Percentiles rank a stretch among this genome's conserved stretches.
These are phyloP conservation scores for Metarhizium guizhouense DNA, from an alignment of 2,329 filamentous ascomycete genomes.

Conservation along the genomic window DNA sequence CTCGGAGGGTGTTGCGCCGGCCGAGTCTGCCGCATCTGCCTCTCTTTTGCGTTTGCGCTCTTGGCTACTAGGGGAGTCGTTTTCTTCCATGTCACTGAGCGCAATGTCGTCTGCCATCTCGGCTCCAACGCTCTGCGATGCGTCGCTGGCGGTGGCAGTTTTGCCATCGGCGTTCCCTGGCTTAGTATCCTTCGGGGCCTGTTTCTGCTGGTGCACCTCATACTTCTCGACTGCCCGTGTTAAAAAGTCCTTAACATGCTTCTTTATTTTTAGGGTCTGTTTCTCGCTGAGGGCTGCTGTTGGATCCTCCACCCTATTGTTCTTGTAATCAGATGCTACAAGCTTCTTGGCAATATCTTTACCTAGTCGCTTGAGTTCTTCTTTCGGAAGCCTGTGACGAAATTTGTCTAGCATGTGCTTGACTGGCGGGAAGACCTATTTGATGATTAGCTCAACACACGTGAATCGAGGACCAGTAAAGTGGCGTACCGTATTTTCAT, in stretches of 20 bases:
- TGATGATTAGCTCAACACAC: not conserved
- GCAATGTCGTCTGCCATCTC: conserved; percentile 26
- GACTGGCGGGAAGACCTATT: conserved; percentile 72
- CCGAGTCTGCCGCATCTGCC: conserved; percentile 27
- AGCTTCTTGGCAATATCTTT: conserved; percentile 77
- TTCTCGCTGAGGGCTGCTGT: conserved; percentile 61
- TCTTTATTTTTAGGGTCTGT: conserved; percentile 74
- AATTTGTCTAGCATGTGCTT: conserved; percentile 83
- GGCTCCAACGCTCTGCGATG: conserved; percentile 7
- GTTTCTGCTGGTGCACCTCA: conserved; percentile 55
- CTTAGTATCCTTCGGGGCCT: not conserved
- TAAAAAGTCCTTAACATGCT: conserved; percentile 75
- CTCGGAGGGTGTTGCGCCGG: conserved; percentile 42
- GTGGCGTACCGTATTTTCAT: conserved; percentile 77
- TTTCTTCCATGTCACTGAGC: conserved; percentile 35
- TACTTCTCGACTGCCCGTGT: conserved; percentile 79
- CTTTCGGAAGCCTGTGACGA: conserved; percentile 75
- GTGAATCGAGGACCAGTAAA: conserved; percentile 10
- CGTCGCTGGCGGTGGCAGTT: conserved; percentile 9
- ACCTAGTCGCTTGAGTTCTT: conserved; percentile 55
- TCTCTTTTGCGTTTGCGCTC: conserved; percentile 58
- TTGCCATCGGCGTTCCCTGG: conserved; percentile 9
- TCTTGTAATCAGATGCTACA: conserved; percentile 85
- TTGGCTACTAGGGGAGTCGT: conserved; percentile 34
- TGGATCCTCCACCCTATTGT: conserved; percentile 76